Conservation (phyloP, 2,329 filamentous ascomycete genomes). For the Elsinoe ampelina region DNA sequence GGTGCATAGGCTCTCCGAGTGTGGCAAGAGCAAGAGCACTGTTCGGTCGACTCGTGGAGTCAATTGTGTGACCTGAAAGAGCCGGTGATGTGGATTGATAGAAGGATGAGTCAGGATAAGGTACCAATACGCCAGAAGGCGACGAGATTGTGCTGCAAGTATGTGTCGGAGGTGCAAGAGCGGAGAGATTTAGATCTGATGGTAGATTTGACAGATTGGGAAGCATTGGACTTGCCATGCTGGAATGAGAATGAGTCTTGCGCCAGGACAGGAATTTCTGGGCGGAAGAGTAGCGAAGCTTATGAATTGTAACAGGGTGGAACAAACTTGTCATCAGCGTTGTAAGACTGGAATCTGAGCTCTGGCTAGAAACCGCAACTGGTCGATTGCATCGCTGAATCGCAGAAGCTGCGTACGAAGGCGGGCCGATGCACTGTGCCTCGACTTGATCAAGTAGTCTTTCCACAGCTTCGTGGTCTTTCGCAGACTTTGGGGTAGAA, state of each 20-base stretch:
- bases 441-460: not conserved
- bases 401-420: not conserved
- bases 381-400: not conserved
- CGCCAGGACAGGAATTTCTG: slow-evolving; percentile 73
- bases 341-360: no score
- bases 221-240: slow-evolving; percentile 20
- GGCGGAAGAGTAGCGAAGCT: slow-evolving; percentile 72
- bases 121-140: slow-evolving; percentile 16
- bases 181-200: slow-evolving; percentile 2
- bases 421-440: not conserved
- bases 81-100: slow-evolving; percentile 2
- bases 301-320: slow-evolving; percentile 65
- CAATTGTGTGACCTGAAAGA: slow-evolving; percentile 12
- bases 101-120: slow-evolving; percentile 4
- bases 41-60: not conserved
- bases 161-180: slow-evolving; percentile 8
- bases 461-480: not conserved
- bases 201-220: slow-evolving; percentile 17
- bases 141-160: slow-evolving; percentile 20
- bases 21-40: slow-evolving; percentile 1
- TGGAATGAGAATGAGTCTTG: slow-evolving; percentile 13
- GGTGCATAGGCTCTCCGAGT: not conserved
- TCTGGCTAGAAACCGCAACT: no score
- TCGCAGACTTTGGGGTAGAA: not conserved
- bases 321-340: slow-evolving; percentile 63